Percentiles rank a stretch among this genome's conserved stretches.
These are phyloP conservation scores for Gonium pectorale DNA, from an alignment of 139 green algal species.

Conservation along the genomic window DNA sequence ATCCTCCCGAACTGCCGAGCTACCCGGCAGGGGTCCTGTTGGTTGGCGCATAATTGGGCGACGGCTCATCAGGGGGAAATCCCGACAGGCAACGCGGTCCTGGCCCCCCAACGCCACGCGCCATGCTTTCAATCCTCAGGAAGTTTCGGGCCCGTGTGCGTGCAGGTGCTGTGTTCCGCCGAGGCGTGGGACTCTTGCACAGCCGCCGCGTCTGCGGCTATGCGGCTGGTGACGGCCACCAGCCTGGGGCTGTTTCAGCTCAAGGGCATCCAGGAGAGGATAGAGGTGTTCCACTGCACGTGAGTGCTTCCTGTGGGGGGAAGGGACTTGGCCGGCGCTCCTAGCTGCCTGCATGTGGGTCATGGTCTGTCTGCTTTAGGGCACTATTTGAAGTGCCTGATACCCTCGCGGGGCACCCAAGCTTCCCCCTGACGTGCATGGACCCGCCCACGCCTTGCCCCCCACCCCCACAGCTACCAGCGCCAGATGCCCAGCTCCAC, in stretches of 20 bases:
- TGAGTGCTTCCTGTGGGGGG: background rate
- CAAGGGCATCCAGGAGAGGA: constrained; percentile 54
- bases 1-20: too few relatives aligned
- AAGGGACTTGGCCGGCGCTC: background rate
- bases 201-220: background rate
- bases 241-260: constrained; percentile 55
- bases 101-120: too few relatives aligned
- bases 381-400: too few relatives aligned
- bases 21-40: too few relatives aligned
- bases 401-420: too few relatives aligned
- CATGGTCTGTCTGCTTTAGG: too few relatives aligned
- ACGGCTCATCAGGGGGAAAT: too few relatives aligned
- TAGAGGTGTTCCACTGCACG: constrained; percentile 56
- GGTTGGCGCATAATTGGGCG: too few relatives aligned
- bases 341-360: background rate
- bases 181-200: constrained; percentile 41
- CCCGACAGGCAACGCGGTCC: too few relatives aligned
- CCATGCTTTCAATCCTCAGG: too few relatives aligned
- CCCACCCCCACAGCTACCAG: constrained; percentile 22
- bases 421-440: too few relatives aligned
- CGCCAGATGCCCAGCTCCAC: constrained; percentile 31
- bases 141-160: too few relatives aligned
- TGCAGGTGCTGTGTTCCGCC: constrained; percentile 30
- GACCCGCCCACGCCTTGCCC: background rate
- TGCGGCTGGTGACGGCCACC: constrained; percentile 20